Conservation (phyloP, 805 yeast species). For the Candida pseudoglaebosa region DNA sequence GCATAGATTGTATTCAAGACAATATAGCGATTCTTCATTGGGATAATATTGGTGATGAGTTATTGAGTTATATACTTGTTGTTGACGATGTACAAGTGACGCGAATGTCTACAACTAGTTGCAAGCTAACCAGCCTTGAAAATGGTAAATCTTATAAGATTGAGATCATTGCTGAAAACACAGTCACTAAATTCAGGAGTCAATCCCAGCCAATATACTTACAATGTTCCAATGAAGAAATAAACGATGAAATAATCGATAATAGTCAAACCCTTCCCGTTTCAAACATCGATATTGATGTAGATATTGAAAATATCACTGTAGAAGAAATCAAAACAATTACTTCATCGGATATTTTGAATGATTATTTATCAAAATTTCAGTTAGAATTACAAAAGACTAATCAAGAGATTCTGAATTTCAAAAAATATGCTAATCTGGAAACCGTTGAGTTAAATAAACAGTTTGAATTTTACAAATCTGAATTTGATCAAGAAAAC, state of each 20-base stretch:
- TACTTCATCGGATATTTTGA: slow-evolving; percentile 16
- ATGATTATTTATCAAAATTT: slow-evolving; percentile 21
- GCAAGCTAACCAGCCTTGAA: slow-evolving; percentile 28
- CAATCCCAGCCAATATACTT: slow-evolving; percentile 31
- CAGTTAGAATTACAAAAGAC: slow-evolving; percentile 23
- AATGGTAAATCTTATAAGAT: slow-evolving; percentile 28
- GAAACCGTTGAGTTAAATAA: slow-evolving; percentile 20
- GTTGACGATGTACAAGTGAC: slow-evolving; percentile 36
- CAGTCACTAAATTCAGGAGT: slow-evolving; percentile 30
- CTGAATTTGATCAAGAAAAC: slow-evolving; percentile 35
- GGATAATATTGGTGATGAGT: slow-evolving; percentile 37
- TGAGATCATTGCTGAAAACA: slow-evolving; percentile 34
- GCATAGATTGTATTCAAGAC: slow-evolving; percentile 50
- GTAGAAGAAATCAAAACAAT: slow-evolving; percentile 15
- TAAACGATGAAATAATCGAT: background rate
- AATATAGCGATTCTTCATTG: slow-evolving; percentile 51
- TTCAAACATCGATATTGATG: background rate
- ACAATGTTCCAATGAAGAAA: slow-evolving; percentile 18
- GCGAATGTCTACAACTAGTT: slow-evolving; percentile 30
- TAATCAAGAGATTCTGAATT: slow-evolving; percentile 17
- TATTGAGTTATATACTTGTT: slow-evolving; percentile 27
- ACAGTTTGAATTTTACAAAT: slow-evolving; percentile 27
- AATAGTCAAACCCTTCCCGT: background rate
- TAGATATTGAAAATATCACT: slow-evolving; percentile 9
- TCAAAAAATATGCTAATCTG: slow-evolving; percentile 9